Base-by-base conservation (phyloP, 495 filamentous ascomycete species). In the Cenococcum geophilum region DNA sequence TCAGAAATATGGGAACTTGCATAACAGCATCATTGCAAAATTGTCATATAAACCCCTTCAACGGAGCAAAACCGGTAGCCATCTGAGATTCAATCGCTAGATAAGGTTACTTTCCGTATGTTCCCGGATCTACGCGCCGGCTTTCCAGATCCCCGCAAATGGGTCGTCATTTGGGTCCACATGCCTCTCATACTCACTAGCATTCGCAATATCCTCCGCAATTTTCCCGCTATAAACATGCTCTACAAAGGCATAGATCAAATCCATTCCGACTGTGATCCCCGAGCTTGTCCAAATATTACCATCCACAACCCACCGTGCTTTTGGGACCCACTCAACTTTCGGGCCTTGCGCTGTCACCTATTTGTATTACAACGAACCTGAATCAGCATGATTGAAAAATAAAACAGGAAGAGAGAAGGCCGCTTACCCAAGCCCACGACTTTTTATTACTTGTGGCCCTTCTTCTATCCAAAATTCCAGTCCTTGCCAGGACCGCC, bases 281-380 rank as follows among this genome's bases (percentile, higher is more conserved):
- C 83, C 86, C 0, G 83, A 81, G 0, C 77, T 77, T 10, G 82
- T 86, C 86, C 86, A 90, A 0, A 87, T 64, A 64, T 86, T 85
- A 18, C 84, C 86, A 72, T 86, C 84, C 4, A 70, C 63, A 0
- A 84, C 80, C 86, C 86, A 89, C 55, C 87, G 71, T 21, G 87
- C 86, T 32, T 72, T 71, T 2, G 77, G 69, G 1, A 86, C 74
- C 87, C 86, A 90, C 0, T 78, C 57, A 20, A 83, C 79, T 14
- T 76, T 74, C 0, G 74, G 66, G 0, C 78, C 71, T 22, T 77
- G 67, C 4, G 68, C 56, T 11, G 69, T 78, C 67, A 68, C 76
- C 18, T 55, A 63, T 77, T 3, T 32, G 27, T 2, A 32, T 32
- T 6, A 75, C 32, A 22, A 81, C 1, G 68, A 64, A 45, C 52